Base-by-base conservation (phyloP, 2,329 filamentous ascomycete species). In the Fusarium tupiense region DNA sequence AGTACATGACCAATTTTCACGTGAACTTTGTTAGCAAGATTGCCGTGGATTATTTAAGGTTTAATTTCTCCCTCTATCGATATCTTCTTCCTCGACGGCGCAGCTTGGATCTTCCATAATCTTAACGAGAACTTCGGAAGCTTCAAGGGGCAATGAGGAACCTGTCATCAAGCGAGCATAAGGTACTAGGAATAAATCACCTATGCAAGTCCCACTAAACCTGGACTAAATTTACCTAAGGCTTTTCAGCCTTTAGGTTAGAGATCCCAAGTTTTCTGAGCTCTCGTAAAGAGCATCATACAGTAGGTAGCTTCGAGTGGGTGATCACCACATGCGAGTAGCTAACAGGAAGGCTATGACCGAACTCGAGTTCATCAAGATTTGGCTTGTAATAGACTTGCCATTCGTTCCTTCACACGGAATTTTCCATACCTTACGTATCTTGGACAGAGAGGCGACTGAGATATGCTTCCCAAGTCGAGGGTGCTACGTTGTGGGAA, bases 1-100 rank as follows among this genome's bases (percentile, higher is more conserved):
- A n/a, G 16, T n/a, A 41, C 16, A 56, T 41, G 8, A 31, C 20
- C 35, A 29, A 40, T 29, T 56, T 6, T 29, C 33, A 12, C 6
- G 8, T 8, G 17, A 26, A 17, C 3, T 8, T 22, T 12, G 11
- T 9, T 26, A 6, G 14, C 12, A 38, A 38, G 12, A 52, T 14
- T 1, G 5, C 16, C 4, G 6, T 24, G 1, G 8, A 6, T 24
- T 7, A 22, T 26, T 17, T 8, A 0, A 6, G 9, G 11, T n/a
- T 17, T 1, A 0, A 10, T 10, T 8, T 5, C 33, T 17, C 17
- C 35, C 3, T 26, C 24, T 26, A 2, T 1, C 1, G 13, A 11
- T 7, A 16, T 16, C 3, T 5, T 26, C 14, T 17, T 26, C 5
- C 6, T 8, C 4, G 10, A 4, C 14, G 4, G 20, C 14, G 19